Evolutionary conservation across 768 basidiomycete genomes (phyloP).

Genomic region (Boletus speciosus): DNA sequence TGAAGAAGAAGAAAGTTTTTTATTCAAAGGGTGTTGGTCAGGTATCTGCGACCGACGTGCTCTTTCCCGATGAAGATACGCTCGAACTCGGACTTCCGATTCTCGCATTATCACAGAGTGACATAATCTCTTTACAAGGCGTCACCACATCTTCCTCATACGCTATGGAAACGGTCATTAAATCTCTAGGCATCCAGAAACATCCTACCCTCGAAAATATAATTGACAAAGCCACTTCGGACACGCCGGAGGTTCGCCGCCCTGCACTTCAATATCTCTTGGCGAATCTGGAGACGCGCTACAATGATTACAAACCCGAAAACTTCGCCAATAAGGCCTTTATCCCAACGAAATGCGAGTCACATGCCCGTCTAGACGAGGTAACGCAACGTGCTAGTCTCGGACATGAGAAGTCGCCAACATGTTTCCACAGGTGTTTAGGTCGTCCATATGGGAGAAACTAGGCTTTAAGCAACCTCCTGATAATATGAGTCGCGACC

Average conservation of each 20-base stretch:
- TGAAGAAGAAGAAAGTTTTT: slow-evolving; percentile 6
- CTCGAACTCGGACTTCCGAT: slow-evolving; percentile 73
- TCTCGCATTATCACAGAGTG: slow-evolving; percentile 37
- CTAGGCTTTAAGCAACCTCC: slow-evolving; percentile 8
- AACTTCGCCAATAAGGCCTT: slow-evolving; percentile 9
- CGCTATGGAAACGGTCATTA: not conserved
- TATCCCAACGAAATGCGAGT: slow-evolving; percentile 9
- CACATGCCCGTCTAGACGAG: slow-evolving; percentile 8
- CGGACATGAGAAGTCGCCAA: not conserved
- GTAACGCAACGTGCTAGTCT: not conserved
- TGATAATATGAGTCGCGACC: not conserved
- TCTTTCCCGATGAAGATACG: slow-evolving; percentile 71
- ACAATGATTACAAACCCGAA: slow-evolving; percentile 10
- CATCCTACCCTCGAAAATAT: slow-evolving; percentile 5
- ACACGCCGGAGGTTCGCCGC: not conserved
- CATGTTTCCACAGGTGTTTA: slow-evolving; percentile 7
- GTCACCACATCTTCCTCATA: not conserved
- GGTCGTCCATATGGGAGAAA: slow-evolving; percentile 1
- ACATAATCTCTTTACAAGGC: not conserved
- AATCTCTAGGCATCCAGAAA: not conserved
- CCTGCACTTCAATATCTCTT: slow-evolving; percentile 12
- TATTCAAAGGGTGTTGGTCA: slow-evolving; percentile 1
- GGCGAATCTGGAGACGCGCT: slow-evolving; percentile 5
- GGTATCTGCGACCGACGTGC: slow-evolving; percentile 47
- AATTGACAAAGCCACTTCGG: slow-evolving; percentile 7